Base-by-base conservation (phyloP, 208 protist genomes). In the Leishmania lainsoni region DNA sequence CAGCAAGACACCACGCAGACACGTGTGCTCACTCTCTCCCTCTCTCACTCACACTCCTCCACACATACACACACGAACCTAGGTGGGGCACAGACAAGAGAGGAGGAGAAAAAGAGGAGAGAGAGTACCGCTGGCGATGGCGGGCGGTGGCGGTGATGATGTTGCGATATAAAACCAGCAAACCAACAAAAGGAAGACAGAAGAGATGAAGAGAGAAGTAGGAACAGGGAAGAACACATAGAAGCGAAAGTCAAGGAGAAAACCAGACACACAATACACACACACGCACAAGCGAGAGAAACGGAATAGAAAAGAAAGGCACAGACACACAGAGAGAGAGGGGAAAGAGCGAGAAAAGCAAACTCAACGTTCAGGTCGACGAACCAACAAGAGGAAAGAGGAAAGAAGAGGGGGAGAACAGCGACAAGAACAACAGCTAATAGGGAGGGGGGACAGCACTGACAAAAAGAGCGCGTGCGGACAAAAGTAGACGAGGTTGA, bases 241-340 rank as follows among this genome's bases (percentile, higher is more conserved):
- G 76, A 80, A 82, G 81, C 69, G 68, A 49, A 75, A 75, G 78
- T 79, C 73, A 61, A 79, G 79, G 56, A 61, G 68, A 22, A 72
- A 70, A 35, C 61, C 29, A 68, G 20, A 70, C 48, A 72, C 26
- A 51, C 20, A 49, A 45, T 20, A 51, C 32, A 4, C 66, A 71
- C 66, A 72, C 66, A 72, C 59, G 20, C 35, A 29, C 22, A 61
- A 61, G 22, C n/a, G 56, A 61, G 56, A 26, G 22, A 61, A 12
- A 26, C 22, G 22, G 42, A 45, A 45, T 45, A 45, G 42, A 45
- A 45, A 45, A 45, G 42, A 45, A 22, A 61, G 8, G 16, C 74
- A 39, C 56, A 51, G 20, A 39, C 74, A 16, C 39, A 69, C 74
- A 42, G 58, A 17, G 42, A 45, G 42, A 45, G 42, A 45, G 42